phyloP scores from a whole-genome alignment of 2,329 filamentous ascomycete species.

The Trichoderma koningii region DNA sequence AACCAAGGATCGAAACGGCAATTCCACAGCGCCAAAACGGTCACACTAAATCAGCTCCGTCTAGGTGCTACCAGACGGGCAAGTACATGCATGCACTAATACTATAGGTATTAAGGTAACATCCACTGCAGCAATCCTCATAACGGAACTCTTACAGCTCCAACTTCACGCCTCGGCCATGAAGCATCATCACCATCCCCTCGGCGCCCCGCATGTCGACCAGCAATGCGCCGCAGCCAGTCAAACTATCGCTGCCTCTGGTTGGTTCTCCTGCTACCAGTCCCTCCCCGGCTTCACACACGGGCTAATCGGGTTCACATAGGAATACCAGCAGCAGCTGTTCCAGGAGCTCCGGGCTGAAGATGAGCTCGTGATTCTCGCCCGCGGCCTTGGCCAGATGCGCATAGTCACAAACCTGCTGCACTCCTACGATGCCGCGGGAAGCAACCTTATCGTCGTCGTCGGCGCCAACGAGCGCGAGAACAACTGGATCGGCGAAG shows the following conservation, averaged over 20 bases:
- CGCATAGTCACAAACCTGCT: slow-evolving; percentile 93
- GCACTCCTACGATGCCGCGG: slow-evolving; percentile 93
- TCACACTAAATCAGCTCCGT: neutral
- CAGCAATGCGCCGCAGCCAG: slow-evolving; percentile 62
- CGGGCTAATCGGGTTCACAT: neutral
- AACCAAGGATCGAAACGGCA: too few relatives aligned
- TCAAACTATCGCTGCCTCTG: slow-evolving; percentile 76
- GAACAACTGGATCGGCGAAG: slow-evolving; percentile 96
- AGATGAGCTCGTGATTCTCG: slow-evolving; percentile 91
- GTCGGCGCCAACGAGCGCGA: slow-evolving; percentile 90
- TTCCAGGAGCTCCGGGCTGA: slow-evolving; percentile 87
- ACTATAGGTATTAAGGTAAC: too few relatives aligned
- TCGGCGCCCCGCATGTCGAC: slow-evolving; percentile 51
- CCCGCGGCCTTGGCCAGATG: slow-evolving; percentile 86
- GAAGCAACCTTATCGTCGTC: slow-evolving; percentile 87
- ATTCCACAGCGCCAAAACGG: neutral
- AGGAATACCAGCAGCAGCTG: slow-evolving; percentile 92
- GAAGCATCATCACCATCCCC: slow-evolving; percentile 21
- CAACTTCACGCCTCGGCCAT: slow-evolving; percentile 16
- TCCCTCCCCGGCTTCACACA: neutral
- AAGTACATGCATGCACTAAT: neutral
- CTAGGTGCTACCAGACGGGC: neutral
- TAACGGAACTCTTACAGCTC: neutral
- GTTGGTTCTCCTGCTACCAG: slow-evolving; percentile 31
- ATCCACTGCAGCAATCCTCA: neutral